Base-by-base conservation (phyloP, 495 filamentous ascomycete species). In the Amniculicola lignicola region DNA sequence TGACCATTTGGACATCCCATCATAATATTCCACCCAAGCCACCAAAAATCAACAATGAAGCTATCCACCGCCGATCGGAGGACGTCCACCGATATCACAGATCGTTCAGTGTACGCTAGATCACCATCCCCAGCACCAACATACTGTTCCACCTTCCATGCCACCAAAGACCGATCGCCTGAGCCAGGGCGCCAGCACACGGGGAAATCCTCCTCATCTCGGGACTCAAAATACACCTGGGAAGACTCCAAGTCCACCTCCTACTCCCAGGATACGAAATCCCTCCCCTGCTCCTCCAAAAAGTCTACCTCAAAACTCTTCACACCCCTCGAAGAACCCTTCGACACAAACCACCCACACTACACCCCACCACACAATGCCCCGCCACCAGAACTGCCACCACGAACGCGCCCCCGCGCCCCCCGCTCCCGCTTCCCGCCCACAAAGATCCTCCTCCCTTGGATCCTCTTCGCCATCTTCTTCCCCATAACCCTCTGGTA, bases 91-190 rank as follows among this genome's bases (percentile, higher is more conserved):
- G 54, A 58, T 40, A 50, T 58, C 3, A 46, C 54, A 3, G 40
- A 44, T 21, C 38, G 23, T 10, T 10, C 27, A 22, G 15, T 2
- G 24, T 18, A 15, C 19, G 19, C 19, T 12, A 10, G 19, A n/a
- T 22, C 56, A 25, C 49, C 56, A n/a, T 59, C 56, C 11, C 56
- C 56, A 27, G 56, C 56, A 18, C 56, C 56, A 39, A 59, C 56
- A 2, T 59, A 59, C 29, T 33, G 18, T 19, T 59, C 56, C 10
- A 51, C 55, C 15, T 35, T 49, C 44, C 21, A 42, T 36, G 19
- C 27, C 12, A 23, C 28, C 7, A 53, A 43, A 22, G 50, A 46
- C 41, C n/a, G n/a, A n/a, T n/a, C n/a, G n/a, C n/a, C n/a, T n/a
- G n/a, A n/a, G n/a, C n/a, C n/a, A n/a, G n/a, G n/a, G n/a, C n/a